phyloP scores from a whole-genome alignment of 148 eudicot genomes.

The Vaccinium myrtillus region DNA sequence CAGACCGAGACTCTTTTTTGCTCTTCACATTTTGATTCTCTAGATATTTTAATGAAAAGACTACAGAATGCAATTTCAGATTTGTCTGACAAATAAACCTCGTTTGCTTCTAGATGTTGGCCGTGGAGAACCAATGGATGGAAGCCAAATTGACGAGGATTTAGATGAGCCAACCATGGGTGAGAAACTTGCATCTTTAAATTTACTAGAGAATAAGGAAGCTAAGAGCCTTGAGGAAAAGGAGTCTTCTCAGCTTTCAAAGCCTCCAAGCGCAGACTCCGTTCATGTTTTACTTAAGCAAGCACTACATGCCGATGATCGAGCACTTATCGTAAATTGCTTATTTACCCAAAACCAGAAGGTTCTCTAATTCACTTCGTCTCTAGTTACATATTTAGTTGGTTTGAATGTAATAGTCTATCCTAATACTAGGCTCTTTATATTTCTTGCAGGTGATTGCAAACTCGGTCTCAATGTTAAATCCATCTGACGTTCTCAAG shows the following conservation, averaged over 20 bases:
- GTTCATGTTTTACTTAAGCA: slow-evolving; percentile 83
- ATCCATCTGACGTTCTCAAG: slow-evolving; percentile 73
- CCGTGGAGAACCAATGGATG: slow-evolving; percentile 43
- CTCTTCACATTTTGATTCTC: neutral
- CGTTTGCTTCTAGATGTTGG: slow-evolving; percentile 28
- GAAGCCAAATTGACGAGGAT: slow-evolving; percentile 46
- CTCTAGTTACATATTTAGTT: neutral
- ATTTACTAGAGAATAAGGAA: slow-evolving; percentile 38
- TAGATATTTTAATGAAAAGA: neutral
- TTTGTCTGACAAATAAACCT: slow-evolving; percentile 11
- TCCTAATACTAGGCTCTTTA: slow-evolving; percentile 3
- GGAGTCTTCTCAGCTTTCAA: slow-evolving; percentile 30
- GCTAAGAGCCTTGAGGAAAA: slow-evolving; percentile 31
- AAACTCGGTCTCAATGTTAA: slow-evolving; percentile 67
- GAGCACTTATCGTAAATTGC: slow-evolving; percentile 71
- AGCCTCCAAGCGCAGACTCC: slow-evolving; percentile 91
- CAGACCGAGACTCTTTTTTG: neutral
- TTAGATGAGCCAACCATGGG: slow-evolving; percentile 85
- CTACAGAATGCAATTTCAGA: neutral
- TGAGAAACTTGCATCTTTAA: slow-evolving; percentile 76
- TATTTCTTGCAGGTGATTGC: slow-evolving; percentile 60
- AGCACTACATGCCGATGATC: slow-evolving; percentile 90
- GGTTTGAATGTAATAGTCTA: neutral
- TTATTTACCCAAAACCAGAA: slow-evolving; percentile 78
- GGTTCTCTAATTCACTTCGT: slow-evolving; percentile 35